Evolutionary conservation across 108 stramenopile genomes (phyloP).

Genomic region (Skeletonema menzelii): DNA sequence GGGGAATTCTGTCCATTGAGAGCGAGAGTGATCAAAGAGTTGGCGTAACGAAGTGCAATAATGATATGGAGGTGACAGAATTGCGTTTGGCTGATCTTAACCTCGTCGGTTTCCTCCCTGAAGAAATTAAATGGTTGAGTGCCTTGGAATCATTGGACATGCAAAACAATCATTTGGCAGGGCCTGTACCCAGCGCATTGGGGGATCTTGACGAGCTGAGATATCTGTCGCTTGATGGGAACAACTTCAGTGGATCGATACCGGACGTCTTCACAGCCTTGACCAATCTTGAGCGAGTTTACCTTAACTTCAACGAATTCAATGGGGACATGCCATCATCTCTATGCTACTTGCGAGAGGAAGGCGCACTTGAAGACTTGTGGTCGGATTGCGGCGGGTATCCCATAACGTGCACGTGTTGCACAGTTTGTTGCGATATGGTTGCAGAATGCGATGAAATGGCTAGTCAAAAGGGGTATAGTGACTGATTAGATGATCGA

Average conservation of each 20-base stretch:
- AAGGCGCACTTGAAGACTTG: constrained; percentile 25
- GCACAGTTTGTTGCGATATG: constrained; percentile 47
- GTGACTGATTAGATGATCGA: neutral
- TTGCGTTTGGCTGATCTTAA: constrained; percentile 37
- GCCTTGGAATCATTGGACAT: constrained; percentile 38
- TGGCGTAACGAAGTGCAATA: constrained; percentile 41
- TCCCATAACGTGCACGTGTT: constrained; percentile 46
- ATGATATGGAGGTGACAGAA: constrained; percentile 44
- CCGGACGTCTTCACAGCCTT: constrained; percentile 34
- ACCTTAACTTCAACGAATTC: constrained; percentile 43
- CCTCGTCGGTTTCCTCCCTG: constrained; percentile 41
- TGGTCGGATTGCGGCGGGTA: constrained; percentile 48
- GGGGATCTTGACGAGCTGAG: constrained; percentile 35
- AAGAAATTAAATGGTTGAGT: constrained; percentile 43
- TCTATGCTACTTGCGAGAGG: constrained; percentile 30
- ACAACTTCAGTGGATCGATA: constrained; percentile 37
- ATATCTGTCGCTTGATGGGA: constrained; percentile 45
- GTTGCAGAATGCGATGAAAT: constrained; percentile 44
- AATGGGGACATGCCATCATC: constrained; percentile 42
- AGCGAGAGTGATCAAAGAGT: constrained; percentile 19
- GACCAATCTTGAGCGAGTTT: constrained; percentile 28
- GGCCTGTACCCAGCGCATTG: constrained; percentile 29
- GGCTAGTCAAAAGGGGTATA: constrained; percentile 26
- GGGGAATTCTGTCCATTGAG: constrained; percentile 30
- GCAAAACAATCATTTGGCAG: constrained; percentile 44